Percentiles rank a stretch among this genome's conserved stretches.
Conservation (phyloP, 2,329 filamentous ascomycete genomes). For the Hymenoscyphus scutula region DNA sequence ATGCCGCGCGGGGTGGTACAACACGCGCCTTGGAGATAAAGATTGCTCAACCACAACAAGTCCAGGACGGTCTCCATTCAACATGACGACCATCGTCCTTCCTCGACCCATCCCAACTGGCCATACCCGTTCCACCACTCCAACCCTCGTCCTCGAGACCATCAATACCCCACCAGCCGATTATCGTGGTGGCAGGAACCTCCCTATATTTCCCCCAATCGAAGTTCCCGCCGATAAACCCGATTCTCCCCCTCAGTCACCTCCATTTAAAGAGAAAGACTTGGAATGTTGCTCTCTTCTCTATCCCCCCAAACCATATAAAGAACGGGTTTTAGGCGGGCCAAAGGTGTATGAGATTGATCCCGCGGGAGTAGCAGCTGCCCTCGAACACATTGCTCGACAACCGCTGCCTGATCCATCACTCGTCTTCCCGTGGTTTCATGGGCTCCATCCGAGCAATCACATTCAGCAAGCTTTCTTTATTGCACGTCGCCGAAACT, state of each 20-base stretch:
- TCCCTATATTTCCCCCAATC: conserved; percentile 85
- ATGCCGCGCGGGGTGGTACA: conserved; percentile 7
- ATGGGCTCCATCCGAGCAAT: conserved; percentile 87
- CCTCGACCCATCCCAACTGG: conserved; percentile 31
- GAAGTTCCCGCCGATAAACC: conserved; percentile 56
- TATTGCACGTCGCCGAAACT: conserved; percentile 68
- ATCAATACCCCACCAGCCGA: conserved; percentile 50
- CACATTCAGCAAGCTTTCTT: conserved; percentile 90
- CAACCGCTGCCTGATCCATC: conserved; percentile 82
- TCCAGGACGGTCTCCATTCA: neutral
- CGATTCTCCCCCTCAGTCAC: conserved; percentile 65
- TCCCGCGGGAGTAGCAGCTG: conserved; percentile 64
- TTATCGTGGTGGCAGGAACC: conserved; percentile 60
- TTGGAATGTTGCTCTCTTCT: conserved; percentile 66
- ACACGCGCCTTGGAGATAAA: conserved; percentile 1
- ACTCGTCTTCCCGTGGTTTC: conserved; percentile 93
- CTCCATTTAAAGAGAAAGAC: conserved; percentile 53
- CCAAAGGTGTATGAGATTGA: conserved; percentile 70
- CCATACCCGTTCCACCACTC: conserved; percentile 42
- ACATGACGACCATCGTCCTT: conserved; percentile 38
- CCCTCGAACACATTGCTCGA: conserved; percentile 71
- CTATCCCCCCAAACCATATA: conserved; percentile 67
- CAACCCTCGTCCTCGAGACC: conserved; percentile 50
- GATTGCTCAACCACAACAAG: neutral
- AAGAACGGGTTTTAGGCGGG: conserved; percentile 49